Base-by-base conservation (phyloP, 2,329 filamentous ascomycete species). In the Fusarium continuum region DNA sequence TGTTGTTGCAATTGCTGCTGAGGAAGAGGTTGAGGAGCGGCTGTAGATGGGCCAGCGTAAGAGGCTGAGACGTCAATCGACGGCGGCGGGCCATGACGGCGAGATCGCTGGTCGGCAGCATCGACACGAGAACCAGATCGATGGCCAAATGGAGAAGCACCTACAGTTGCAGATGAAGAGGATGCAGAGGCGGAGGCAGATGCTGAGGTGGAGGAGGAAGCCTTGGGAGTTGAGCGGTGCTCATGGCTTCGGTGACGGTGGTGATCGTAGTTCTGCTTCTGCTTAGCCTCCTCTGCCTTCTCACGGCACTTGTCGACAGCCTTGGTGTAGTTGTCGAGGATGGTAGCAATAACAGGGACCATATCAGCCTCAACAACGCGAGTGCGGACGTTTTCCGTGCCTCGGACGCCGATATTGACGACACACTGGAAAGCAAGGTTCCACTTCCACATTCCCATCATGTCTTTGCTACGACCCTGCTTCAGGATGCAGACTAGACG, bases 371-470 rank as follows among this genome's bases (percentile, higher is more conserved):
- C 95, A 47, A 99, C 95, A 4, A 99, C 94, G 67, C 95, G 86
- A 55, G 95, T 98, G 69, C 95, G 88, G 57, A 99, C 95, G 68
- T 87, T 89, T 80, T 99, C 95, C 11, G 95, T 97, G 58, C 95
- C 95, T 69, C 95, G 88, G 58, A 99, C 94, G 54, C 95, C 95
- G 74, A 99, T 98, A 77, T 99, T 99, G 75, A 99, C 95, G 65
- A 98, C 93, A 77, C 95, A 99, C 78, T 98, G 95, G 77, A 99
- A 99, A 48, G 95, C 95, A 63, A 99, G 85, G 74, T 97, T 99
- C 95, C 95, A 99, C 79, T 98, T 98, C 95, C 95, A 99, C 91
- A 97, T 97, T 77, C 97, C 94, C 94, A 98, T 97, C 88, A 97
- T 90, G 76, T 99, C 94, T 78, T 93, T 96, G 80, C 92, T 97